Evolutionary conservation across 208 protist species (phyloP).

Genomic region (Zelonia costaricensis): DNA sequence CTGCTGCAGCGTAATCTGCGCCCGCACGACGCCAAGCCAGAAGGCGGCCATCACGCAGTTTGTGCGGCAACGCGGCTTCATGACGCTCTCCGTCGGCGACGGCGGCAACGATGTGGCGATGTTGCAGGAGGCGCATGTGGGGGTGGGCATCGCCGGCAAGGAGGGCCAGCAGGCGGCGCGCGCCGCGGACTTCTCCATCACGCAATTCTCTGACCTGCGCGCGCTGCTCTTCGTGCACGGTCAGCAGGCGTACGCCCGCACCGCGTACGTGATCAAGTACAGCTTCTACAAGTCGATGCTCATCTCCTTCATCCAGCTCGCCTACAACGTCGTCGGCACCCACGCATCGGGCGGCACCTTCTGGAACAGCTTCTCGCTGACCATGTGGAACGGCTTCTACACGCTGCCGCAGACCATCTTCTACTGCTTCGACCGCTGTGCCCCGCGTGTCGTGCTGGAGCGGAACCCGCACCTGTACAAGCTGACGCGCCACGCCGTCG

Average conservation of each 20-base stretch:
- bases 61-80: conserved; percentile 48
- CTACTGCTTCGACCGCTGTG: conserved; percentile 88
- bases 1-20: conserved; percentile 93
- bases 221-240: conserved; percentile 96
- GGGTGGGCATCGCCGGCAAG: conserved; percentile 91
- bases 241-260: conserved; percentile 90
- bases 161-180: conserved; percentile 94
- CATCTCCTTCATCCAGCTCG: conserved; percentile 92
- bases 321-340: conserved; percentile 74
- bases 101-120: conserved; percentile 97
- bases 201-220: conserved; percentile 92
- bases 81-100: conserved; percentile 95
- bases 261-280: conserved; percentile 95
- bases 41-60: conserved; percentile 91
- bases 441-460: conserved; percentile 77
- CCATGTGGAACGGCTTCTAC: conserved; percentile 92
- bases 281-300: conserved; percentile 98
- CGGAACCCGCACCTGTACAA: conserved; percentile 77
- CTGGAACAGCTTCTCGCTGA: conserved; percentile 91
- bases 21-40: conserved; percentile 93
- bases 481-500: conserved; percentile 41
- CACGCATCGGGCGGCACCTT: conserved; percentile 83
- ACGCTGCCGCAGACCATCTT: conserved; percentile 89
- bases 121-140: conserved; percentile 94
- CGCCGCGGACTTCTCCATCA: conserved; percentile 94